Conservation (phyloP, 352 stramenopile genomes). For the Phytophthora nicotianae region DNA sequence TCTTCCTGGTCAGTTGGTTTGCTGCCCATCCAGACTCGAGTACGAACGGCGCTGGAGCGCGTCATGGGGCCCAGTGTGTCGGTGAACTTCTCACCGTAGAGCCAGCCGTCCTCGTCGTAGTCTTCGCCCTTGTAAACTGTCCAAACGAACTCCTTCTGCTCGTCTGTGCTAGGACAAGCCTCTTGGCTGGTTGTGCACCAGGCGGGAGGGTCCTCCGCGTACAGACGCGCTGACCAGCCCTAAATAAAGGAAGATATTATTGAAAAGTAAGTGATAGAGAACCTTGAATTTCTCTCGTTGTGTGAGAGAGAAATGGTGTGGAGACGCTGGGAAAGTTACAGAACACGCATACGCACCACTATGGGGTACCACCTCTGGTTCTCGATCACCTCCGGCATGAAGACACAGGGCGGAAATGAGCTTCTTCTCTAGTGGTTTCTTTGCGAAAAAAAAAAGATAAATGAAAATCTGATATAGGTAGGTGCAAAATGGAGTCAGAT, state of each 20-base stretch:
- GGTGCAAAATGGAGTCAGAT: too few species aligned
- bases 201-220: constrained; percentile 70
- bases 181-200: constrained; percentile 64
- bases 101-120: constrained; percentile 87
- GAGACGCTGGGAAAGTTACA: not conserved
- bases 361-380: constrained; percentile 89
- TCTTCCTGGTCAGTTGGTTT: constrained; percentile 40
- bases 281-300: not conserved
- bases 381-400: constrained; percentile 80
- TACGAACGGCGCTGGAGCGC: constrained; percentile 71
- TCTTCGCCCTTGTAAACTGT: constrained; percentile 84
- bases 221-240: constrained; percentile 76
- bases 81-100: constrained; percentile 76
- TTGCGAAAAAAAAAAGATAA: not conserved
- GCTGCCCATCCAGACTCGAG: constrained; percentile 75
- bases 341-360: constrained; percentile 48
- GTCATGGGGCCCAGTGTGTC: constrained; percentile 71
- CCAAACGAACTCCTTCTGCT: constrained; percentile 71
- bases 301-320: not conserved
- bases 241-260: constrained; percentile 29
- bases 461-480: too few species aligned
- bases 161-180: constrained; percentile 52
- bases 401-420: not conserved
- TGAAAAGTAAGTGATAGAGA: constrained; percentile 3
- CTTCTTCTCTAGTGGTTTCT: constrained; percentile 7